These are phyloP conservation scores for Lactuca saligna DNA, from an alignment of 129 eudicot genomes.

Conservation along the genomic window DNA sequence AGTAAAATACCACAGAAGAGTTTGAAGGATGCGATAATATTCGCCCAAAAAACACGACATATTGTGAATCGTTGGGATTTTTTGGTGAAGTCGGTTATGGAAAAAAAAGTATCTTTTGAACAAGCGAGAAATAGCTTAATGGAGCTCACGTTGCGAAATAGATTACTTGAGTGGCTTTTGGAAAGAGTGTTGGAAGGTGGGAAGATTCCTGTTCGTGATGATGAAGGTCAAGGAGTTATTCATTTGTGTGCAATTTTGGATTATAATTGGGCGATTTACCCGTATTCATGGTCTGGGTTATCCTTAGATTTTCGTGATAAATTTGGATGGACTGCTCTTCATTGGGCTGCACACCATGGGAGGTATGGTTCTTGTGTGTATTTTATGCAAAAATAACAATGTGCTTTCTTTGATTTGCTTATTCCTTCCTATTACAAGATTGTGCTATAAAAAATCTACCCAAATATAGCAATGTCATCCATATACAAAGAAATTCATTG, in stretches of 20 bases:
- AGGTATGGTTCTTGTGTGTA: constrained; percentile 45
- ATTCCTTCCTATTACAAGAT: no score
- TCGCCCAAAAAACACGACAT: constrained; percentile 57
- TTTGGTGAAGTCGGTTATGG: constrained; percentile 46
- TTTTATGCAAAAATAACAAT: no score
- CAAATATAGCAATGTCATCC: no score
- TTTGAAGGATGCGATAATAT: constrained; percentile 60
- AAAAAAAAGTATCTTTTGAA: constrained; percentile 43
- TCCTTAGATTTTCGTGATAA: constrained; percentile 92
- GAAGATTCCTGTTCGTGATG: constrained; percentile 62
- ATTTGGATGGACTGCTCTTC: constrained; percentile 97
- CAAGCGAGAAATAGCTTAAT: constrained; percentile 69
- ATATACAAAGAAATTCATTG: no score
- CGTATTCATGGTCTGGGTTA: constrained; percentile 75
- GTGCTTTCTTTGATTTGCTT: no score
- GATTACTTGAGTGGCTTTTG: constrained; percentile 79
- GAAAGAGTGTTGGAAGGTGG: constrained; percentile 67
- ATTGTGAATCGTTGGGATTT: constrained; percentile 56
- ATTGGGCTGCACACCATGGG: constrained; percentile 97
- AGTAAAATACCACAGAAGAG: constrained; percentile 49
- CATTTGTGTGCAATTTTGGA: constrained; percentile 95
- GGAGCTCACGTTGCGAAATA: constrained; percentile 79
- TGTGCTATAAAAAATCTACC: no score
- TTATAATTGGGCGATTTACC: constrained; percentile 90
- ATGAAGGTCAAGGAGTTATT: constrained; percentile 85